Percentiles rank a stretch among this genome's conserved stretches.
Evolutionary conservation across 108 stramenopile genomes (phyloP).

Genomic region (Phaeodactylum tricornutum): DNA sequence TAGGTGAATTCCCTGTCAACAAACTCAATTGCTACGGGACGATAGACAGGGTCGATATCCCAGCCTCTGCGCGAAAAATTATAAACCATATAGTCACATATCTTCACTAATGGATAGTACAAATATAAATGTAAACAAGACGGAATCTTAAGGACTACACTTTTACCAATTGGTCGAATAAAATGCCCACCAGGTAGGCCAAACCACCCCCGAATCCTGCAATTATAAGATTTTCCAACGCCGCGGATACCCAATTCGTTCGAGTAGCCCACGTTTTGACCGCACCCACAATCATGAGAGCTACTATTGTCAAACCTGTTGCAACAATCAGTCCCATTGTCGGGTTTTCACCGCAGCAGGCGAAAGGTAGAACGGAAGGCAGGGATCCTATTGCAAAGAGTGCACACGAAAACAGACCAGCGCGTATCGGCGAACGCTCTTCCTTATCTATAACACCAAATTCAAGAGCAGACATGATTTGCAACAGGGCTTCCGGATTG

Average conservation of each 20-base stretch:
- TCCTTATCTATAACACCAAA: constrained; percentile 71
- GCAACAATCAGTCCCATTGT: constrained; percentile 29
- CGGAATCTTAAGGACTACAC: too few relatives aligned
- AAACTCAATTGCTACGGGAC: too few relatives aligned
- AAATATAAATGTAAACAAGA: too few relatives aligned
- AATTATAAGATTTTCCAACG: constrained; percentile 54
- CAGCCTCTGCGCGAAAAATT: too few relatives aligned
- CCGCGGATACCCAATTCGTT: constrained; percentile 36
- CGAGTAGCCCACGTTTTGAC: constrained; percentile 65
- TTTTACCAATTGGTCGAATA: too few relatives aligned
- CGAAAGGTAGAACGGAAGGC: constrained; percentile 59
- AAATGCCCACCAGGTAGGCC: constrained; percentile 54
- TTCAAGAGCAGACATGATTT: constrained; percentile 68
- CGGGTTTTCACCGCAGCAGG: constrained; percentile 20
- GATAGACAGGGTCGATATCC: too few relatives aligned
- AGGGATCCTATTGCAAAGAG: constrained; percentile 52
- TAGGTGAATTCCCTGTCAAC: too few relatives aligned
- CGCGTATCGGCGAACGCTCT: constrained; percentile 39
- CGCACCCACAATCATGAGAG: constrained; percentile 46
- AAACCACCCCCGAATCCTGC: constrained; percentile 52
- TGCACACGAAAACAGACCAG: constrained; percentile 33
- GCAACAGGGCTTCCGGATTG: constrained; percentile 52
- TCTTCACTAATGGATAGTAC: too few relatives aligned
- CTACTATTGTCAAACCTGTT: constrained; percentile 21
- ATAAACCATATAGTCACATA: too few relatives aligned